Conservation (phyloP, 257 asterid species). For the Paraleonurus japonicus region DNA sequence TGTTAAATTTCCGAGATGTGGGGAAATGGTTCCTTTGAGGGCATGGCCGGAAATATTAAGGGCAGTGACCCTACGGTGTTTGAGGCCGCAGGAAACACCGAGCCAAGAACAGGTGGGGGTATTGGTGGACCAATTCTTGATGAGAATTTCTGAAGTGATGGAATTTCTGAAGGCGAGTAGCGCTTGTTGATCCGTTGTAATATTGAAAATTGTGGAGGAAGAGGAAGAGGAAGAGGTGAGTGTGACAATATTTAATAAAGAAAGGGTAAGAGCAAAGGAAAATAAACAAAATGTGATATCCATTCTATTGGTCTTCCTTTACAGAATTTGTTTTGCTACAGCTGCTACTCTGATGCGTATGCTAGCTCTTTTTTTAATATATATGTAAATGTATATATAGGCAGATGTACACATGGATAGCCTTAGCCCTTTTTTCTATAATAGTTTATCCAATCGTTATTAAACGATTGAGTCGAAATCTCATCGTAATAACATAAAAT, state of each 20-base stretch:
- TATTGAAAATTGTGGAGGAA: background rate
- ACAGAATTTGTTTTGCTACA: background rate
- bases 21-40: slow-evolving; percentile 13
- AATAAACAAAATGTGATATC: background rate
- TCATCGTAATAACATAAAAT: too few species aligned
- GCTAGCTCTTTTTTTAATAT: too few species aligned
- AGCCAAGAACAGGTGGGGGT: slow-evolving; percentile 23
- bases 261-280: background rate
- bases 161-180: background rate
- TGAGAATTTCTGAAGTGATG: background rate
- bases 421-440: too few species aligned
- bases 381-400: too few species aligned
- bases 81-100: slow-evolving; percentile 36
- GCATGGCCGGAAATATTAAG: slow-evolving; percentile 19
- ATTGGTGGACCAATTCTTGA: background rate
- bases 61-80: slow-evolving; percentile 25
- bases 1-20: slow-evolving; percentile 9
- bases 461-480: too few species aligned
- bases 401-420: too few species aligned
- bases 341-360: too few species aligned
- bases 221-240: background rate
- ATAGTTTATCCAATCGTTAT: too few species aligned
- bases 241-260: background rate
- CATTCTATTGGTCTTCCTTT: background rate
- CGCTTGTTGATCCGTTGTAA: background rate